These are phyloP conservation scores for Boletales sp. DNA, from an alignment of 768 basidiomycete genomes.

Conservation along the genomic window DNA sequence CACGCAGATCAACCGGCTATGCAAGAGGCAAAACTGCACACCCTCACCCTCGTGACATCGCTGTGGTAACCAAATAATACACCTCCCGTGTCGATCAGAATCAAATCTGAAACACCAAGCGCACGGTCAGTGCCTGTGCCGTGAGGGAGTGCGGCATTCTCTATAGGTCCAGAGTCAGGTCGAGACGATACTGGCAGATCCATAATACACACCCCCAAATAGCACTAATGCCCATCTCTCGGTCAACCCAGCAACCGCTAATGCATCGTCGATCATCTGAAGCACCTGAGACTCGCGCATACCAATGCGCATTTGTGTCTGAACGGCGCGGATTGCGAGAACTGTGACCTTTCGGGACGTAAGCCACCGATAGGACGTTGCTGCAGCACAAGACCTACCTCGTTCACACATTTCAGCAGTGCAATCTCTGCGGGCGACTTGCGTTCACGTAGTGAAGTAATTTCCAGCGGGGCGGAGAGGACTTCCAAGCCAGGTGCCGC, in stretches of 20 bases:
- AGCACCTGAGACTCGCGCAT: constrained; percentile 73
- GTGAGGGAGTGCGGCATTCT: constrained; percentile 84
- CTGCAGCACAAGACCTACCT: constrained; percentile 41
- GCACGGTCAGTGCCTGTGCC: constrained; percentile 69
- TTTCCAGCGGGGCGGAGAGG: constrained; percentile 47
- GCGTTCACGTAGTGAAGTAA: constrained; percentile 65
- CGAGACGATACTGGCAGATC: not conserved
- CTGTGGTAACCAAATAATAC: constrained; percentile 70
- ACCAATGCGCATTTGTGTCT: constrained; percentile 58
- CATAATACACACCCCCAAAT: constrained; percentile 62
- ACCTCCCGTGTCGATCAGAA: constrained; percentile 73
- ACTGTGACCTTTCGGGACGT: constrained; percentile 62
- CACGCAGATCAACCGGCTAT: not conserved
- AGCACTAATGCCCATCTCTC: constrained; percentile 62
- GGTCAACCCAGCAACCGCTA: constrained; percentile 55
- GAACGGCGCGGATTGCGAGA: constrained; percentile 65
- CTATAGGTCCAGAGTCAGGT: constrained; percentile 35
- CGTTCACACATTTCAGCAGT: constrained; percentile 74
- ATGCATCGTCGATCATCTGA: constrained; percentile 51
- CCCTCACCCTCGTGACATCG: constrained; percentile 71
- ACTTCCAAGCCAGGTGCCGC: constrained; percentile 40
- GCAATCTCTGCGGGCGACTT: constrained; percentile 70
- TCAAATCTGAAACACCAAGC: constrained; percentile 55
- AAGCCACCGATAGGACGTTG: not conserved
- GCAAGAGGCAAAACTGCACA: not conserved